These are phyloP conservation scores for Phytophthora rubi DNA, from an alignment of 352 stramenopile genomes.

Conservation along the genomic window DNA sequence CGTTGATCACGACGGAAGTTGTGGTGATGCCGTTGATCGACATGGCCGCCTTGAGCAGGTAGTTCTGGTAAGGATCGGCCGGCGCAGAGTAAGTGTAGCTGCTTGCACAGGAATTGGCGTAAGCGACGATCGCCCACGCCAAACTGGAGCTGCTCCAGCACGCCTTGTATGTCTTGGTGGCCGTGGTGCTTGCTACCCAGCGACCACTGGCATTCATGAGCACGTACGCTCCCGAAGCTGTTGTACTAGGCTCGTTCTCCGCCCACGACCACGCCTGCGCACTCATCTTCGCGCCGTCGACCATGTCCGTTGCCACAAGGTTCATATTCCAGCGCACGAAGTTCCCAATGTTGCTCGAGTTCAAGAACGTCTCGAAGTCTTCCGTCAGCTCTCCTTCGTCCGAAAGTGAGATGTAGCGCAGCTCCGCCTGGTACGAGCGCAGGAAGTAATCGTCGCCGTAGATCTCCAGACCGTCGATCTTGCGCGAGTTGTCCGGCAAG, in stretches of 20 bases:
- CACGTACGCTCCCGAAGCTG: slow-evolving; percentile 30
- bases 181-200: slow-evolving; percentile 37
- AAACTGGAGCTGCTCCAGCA: slow-evolving; percentile 49
- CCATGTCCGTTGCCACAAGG: slow-evolving; percentile 48
- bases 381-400: slow-evolving; percentile 33
- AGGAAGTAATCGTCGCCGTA: slow-evolving; percentile 57
- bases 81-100: slow-evolving; percentile 41
- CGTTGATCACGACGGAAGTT: slow-evolving; percentile 54
- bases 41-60: slow-evolving; percentile 45
- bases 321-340: slow-evolving; percentile 67
- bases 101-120: slow-evolving; percentile 27
- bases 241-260: slow-evolving; percentile 47
- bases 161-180: slow-evolving; percentile 38
- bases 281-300: slow-evolving; percentile 56
- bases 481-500: slow-evolving; percentile 41
- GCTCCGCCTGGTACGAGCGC: slow-evolving; percentile 48
- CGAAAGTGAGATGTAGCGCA: slow-evolving; percentile 61
- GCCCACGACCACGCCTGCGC: slow-evolving; percentile 59
- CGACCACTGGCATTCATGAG: slow-evolving; percentile 44
- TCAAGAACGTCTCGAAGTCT: slow-evolving; percentile 39
- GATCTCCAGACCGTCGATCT: slow-evolving; percentile 50
- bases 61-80: slow-evolving; percentile 60
- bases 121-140: slow-evolving; percentile 46
- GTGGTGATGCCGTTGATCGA: slow-evolving; percentile 34
- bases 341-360: slow-evolving; percentile 46